These are phyloP conservation scores for Candida silvicultrix DNA, from an alignment of 805 yeast genomes.

Conservation along the genomic window DNA sequence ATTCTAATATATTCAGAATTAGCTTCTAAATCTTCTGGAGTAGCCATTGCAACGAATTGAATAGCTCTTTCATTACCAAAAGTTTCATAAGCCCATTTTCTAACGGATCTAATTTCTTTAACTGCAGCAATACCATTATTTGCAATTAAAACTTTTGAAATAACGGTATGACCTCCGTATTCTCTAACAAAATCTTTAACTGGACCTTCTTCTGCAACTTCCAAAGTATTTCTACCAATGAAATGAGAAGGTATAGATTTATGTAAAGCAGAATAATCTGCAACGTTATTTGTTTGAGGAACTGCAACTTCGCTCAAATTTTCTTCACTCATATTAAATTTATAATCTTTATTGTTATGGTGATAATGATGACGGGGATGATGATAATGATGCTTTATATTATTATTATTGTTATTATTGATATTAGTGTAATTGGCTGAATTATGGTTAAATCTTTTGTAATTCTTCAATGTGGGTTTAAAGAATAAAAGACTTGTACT, in stretches of 20 bases:
- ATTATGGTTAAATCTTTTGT: not conserved
- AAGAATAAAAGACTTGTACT: too few relatives aligned
- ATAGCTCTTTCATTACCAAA: constrained; percentile 93
- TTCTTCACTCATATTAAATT: constrained; percentile 32
- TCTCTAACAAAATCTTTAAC: constrained; percentile 79
- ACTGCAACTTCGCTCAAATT: constrained; percentile 30
- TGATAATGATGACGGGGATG: too few relatives aligned
- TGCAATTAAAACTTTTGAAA: constrained; percentile 83
- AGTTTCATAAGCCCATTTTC: constrained; percentile 99
- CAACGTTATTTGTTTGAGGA: constrained; percentile 21
- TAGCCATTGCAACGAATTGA: constrained; percentile 96
- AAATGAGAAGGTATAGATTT: constrained; percentile 61
- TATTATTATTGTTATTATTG: not conserved
- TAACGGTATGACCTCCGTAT: constrained; percentile 94
- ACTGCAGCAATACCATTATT: constrained; percentile 99
- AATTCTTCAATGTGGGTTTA: not conserved
- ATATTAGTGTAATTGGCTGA: not conserved
- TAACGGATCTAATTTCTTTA: constrained; percentile 91
- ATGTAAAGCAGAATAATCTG: constrained; percentile 30
- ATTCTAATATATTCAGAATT: constrained; percentile 97
- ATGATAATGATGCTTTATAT: too few relatives aligned
- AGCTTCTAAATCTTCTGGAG: constrained; percentile 97
- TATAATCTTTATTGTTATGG: not conserved
- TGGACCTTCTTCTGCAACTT: constrained; percentile 66
- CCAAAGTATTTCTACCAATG: constrained; percentile 74